Conservation (phyloP, 441 rosid species). For the Gossypium davidsonii region DNA sequence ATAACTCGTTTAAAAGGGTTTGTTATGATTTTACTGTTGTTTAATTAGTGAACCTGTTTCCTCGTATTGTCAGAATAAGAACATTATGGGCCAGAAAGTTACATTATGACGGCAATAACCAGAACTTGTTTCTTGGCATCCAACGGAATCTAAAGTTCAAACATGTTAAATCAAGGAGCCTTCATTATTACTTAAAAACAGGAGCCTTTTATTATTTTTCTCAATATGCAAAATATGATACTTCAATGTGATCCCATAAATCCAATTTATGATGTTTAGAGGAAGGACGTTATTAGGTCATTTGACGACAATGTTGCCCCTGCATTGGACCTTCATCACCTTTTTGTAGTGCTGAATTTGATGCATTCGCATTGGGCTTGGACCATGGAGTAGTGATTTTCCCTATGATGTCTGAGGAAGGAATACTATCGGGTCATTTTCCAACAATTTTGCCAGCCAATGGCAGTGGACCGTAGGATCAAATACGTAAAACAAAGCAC, state of each 20-base stretch:
- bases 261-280: neutral
- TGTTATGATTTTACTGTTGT: neutral
- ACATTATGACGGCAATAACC: neutral
- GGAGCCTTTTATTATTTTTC: neutral
- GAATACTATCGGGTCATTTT: neutral
- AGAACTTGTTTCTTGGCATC: neutral
- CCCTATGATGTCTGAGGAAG: neutral
- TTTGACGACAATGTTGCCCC: neutral
- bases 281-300: neutral
- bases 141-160: neutral
- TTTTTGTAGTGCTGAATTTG: too few relatives aligned
- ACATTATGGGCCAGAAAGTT: neutral
- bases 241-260: neutral
- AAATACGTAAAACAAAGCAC: neutral
- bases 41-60: neutral
- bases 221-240: neutral
- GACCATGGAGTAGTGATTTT: too few relatives aligned
- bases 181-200: neutral
- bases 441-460: neutral
- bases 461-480: too few relatives aligned
- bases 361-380: too few relatives aligned
- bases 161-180: neutral
- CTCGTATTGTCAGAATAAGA: neutral
- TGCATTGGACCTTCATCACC: neutral
- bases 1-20: neutral